Evolutionary conservation across 805 yeast genomes (phyloP), one percentile per base, ranked within the genome.

Genomic region (Yarrowia hollandica): DNA sequence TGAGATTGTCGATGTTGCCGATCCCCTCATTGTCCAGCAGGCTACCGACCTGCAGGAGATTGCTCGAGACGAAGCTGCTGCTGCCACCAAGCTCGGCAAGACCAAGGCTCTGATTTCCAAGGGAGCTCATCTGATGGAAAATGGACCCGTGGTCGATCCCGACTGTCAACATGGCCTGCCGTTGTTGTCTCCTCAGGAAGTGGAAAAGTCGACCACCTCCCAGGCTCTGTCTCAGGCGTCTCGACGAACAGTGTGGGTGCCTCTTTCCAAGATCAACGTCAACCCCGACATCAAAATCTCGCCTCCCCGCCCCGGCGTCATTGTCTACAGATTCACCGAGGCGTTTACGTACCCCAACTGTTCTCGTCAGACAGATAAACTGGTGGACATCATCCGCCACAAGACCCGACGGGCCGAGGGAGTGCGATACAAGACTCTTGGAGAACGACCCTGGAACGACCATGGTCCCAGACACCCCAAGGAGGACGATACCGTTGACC

Each of bases 221-320:
- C 23, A 39, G 3, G 35, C 44, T 25, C 44, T 52, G 7, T 8
- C 42, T 6, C 5, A 19, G 2, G 58, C 11, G 2, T 23, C 52
- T 5, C 50, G 39, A 23, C 48, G 59, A 39, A 38, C 30, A 8
- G 50, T 55, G 6, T 71, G 74, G 75, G 74, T 74, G 48, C 75
- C 77, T 2, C 58, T 73, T 18, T 60, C 67, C 69, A 70, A 77
- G 72, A 68, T 72, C 69, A 69, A 71, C 69, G 60, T 68, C 82
- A 88, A 91, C 70, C 73, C 79, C 4, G 79, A 78, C 14, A 71
- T 90, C 15, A 68, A 75, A 0, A 80, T 91, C 6, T 70, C 70
- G 14, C 87, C 90, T 1, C 96, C 97, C 14, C 97, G 97, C 25
- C 89, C 92, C 1, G 97, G 97, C 30, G 90, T 91, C 15, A 66